phyloP scores from a whole-genome alignment of 1,284 basidiomycete species.

The Filobasidium uniguttulatum region DNA sequence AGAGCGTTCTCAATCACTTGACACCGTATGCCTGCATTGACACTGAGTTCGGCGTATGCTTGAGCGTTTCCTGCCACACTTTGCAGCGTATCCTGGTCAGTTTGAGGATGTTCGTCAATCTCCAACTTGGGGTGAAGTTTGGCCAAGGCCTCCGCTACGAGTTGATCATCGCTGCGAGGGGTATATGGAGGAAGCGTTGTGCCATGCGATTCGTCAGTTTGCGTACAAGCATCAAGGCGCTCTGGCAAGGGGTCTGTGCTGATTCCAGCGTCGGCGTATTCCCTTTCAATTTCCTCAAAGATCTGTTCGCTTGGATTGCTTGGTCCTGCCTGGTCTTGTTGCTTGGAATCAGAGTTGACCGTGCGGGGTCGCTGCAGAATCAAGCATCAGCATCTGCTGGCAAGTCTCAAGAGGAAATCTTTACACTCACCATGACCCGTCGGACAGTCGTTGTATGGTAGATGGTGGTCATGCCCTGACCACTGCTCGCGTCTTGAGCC shows the following conservation, averaged over 20 bases:
- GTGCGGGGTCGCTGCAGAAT: not conserved
- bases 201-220: slow-evolving; percentile 1
- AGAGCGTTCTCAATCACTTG: not conserved
- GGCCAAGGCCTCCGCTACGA: not conserved
- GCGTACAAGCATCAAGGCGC: not conserved
- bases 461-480: not conserved
- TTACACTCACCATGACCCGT: not conserved
- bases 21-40: not conserved
- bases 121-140: not conserved
- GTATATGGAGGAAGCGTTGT: not conserved
- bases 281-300: not conserved
- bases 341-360: not conserved
- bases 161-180: not conserved
- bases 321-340: not conserved
- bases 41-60: not conserved
- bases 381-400: not conserved
- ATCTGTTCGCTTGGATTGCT: not conserved
- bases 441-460: not conserved
- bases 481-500: not conserved
- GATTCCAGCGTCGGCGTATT: not conserved
- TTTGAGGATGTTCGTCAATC: not conserved
- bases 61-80: not conserved
- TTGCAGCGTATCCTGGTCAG: not conserved
- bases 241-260: no score
- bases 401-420: not conserved